These are phyloP conservation scores for Obelidium mucronatum DNA, from an alignment of 192 early-diverging fungal genomes.

Conservation along the genomic window DNA sequence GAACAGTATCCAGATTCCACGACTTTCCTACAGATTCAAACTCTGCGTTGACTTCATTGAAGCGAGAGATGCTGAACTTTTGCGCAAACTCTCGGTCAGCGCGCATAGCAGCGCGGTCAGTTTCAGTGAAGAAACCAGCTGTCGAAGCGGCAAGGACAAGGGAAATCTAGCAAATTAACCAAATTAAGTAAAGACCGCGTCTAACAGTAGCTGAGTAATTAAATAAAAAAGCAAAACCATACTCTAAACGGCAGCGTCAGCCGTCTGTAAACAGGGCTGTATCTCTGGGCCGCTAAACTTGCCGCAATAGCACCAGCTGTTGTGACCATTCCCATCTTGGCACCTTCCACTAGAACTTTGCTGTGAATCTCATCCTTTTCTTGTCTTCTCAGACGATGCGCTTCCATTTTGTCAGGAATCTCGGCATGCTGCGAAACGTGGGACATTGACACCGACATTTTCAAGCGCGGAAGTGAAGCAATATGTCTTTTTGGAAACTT, in stretches of 20 bases:
- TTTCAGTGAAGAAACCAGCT: constrained; percentile 42
- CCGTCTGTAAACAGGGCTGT: constrained; percentile 29
- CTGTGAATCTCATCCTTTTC: constrained; percentile 20
- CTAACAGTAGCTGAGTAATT: background rate
- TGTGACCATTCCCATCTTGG: constrained; percentile 4
- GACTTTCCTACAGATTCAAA: background rate
- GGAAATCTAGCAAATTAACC: background rate
- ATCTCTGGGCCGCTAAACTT: constrained; percentile 13
- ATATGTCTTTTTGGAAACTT: background rate
- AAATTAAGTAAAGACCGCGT: background rate
- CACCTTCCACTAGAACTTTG: constrained; percentile 22
- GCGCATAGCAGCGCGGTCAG: constrained; percentile 43
- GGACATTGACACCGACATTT: constrained; percentile 2
- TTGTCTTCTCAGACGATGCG: constrained; percentile 8
- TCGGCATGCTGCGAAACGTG: constrained; percentile 5
- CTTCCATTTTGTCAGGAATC: constrained; percentile 16
- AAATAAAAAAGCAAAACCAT: background rate
- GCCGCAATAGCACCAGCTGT: constrained; percentile 1
- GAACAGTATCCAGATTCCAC: background rate
- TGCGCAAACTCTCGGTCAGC: constrained; percentile 38
- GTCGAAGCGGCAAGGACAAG: constrained; percentile 31
- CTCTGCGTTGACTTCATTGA: constrained; percentile 7
- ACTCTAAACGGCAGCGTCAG: constrained; percentile 38
- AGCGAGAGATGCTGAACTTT: constrained; percentile 36
- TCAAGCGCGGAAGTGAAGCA: too few relatives aligned